phyloP scores from a whole-genome alignment of 2,329 filamentous ascomycete genomes.

The Helotiales sp. region DNA sequence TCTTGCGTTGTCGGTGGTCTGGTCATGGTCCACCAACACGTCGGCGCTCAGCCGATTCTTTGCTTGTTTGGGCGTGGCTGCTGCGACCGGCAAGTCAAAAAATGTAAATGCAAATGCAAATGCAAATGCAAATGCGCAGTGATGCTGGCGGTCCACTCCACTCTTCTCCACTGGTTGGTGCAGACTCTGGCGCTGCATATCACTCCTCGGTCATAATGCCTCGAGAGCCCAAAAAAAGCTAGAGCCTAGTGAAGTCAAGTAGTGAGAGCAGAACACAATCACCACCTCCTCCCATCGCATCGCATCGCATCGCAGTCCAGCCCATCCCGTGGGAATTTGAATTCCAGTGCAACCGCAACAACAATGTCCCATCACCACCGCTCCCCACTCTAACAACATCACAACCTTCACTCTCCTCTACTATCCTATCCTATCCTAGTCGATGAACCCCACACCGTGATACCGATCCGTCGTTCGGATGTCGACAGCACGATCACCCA shows the following conservation, averaged over 20 bases:
- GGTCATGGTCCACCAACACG: not conserved
- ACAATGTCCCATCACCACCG: not conserved
- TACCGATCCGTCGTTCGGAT: constrained; percentile 15
- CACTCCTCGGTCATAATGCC: too few species aligned
- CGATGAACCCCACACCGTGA: constrained; percentile 7
- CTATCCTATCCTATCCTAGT: not conserved
- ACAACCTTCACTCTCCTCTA: not conserved
- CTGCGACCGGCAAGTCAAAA: not conserved
- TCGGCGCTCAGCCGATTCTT: not conserved
- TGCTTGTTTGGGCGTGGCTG: not conserved
- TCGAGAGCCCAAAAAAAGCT: not conserved
- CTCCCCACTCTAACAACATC: not conserved
- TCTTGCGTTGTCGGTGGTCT: not conserved
- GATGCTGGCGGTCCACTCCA: not conserved
- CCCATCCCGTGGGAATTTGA: not conserved
- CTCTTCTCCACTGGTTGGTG: not conserved
- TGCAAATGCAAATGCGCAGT: not conserved
- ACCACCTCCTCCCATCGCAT: not conserved
- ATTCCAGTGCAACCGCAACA: not conserved
- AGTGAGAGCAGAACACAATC: not conserved
- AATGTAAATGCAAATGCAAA: too few species aligned
- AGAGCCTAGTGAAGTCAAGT: not conserved
- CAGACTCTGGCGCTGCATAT: too few species aligned
- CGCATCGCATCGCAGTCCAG: not conserved
- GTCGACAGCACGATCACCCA: constrained; percentile 16